Percentiles rank a stretch among this genome's conserved stretches.
phyloP scores from a whole-genome alignment of 257 asterid species.

The Anisodus tanguticus region DNA sequence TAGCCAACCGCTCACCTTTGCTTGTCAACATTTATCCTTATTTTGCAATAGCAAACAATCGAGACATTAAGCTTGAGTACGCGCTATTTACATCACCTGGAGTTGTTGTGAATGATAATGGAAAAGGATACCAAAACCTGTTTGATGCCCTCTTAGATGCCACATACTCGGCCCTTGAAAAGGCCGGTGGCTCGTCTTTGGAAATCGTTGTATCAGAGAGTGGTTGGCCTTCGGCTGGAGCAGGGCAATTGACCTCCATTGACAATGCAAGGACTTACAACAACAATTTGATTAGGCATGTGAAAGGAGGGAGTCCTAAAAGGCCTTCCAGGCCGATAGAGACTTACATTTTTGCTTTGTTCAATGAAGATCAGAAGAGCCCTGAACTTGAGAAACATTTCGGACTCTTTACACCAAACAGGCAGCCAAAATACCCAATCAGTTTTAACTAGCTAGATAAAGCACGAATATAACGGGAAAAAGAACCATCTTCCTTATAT shows the following conservation, averaged over 20 bases:
- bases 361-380: conserved; percentile 42
- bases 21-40: conserved; percentile 44
- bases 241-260: conserved; percentile 32
- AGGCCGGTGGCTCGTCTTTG: conserved; percentile 40
- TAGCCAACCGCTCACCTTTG: conserved; percentile 35
- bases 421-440: conserved; percentile 38
- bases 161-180: conserved; percentile 42
- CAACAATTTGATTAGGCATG: conserved; percentile 38
- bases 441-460: conserved; percentile 25
- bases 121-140: conserved; percentile 37
- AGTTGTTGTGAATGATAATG: conserved; percentile 33
- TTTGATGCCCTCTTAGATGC: conserved; percentile 48
- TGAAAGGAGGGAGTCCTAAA: conserved; percentile 38
- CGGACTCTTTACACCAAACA: conserved; percentile 36
- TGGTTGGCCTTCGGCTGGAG: conserved; percentile 53
- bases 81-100: conserved; percentile 40
- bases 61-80: conserved; percentile 29
- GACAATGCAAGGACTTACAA: conserved; percentile 42
- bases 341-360: conserved; percentile 45
- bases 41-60: conserved; percentile 29
- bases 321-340: conserved; percentile 41
- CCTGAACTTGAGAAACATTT: conserved; percentile 42
- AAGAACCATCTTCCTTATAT: background rate
- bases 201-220: conserved; percentile 48
- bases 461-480: background rate